Percentiles rank a stretch among this genome's conserved stretches.
Conservation (phyloP, 768 basidiomycete species). For the Grammothele lineata region DNA sequence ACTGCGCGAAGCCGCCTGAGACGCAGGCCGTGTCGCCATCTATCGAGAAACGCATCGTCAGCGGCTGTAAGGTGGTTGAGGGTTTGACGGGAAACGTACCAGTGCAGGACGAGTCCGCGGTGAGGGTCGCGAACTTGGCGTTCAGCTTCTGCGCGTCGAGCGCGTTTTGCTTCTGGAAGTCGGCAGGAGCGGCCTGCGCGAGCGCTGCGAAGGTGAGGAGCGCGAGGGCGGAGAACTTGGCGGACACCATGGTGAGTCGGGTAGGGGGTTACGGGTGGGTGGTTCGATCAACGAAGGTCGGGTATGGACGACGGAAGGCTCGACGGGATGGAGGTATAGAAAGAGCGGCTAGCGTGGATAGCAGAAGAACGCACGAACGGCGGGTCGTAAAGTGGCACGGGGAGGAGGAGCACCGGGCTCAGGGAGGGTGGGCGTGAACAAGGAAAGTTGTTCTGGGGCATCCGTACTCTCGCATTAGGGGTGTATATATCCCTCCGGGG, state of each 20-base stretch:
- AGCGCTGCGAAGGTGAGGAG: conserved; percentile 14
- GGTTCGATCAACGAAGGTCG: not conserved
- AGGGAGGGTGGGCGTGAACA: conserved; percentile 2
- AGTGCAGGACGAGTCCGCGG: conserved; percentile 25
- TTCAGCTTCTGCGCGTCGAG: conserved; percentile 35
- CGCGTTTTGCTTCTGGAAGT: conserved; percentile 29
- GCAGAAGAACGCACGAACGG: conserved; percentile 7
- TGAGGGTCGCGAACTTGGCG: conserved; percentile 29
- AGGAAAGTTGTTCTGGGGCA: conserved; percentile 1
- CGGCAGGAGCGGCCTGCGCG: conserved; percentile 13
- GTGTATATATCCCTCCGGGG: no score
- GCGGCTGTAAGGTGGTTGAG: conserved; percentile 3
- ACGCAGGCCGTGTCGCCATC: conserved; percentile 36
- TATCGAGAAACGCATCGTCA: not conserved
- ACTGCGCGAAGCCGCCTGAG: conserved; percentile 35
- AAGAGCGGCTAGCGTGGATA: not conserved
- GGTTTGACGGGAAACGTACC: conserved; percentile 14
- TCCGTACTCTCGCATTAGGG: no score
- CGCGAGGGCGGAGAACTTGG: conserved; percentile 17
- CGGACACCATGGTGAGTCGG: conserved; percentile 8
- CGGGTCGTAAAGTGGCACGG: not conserved
- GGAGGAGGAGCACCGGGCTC: conserved; percentile 19
- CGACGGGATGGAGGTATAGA: not conserved
- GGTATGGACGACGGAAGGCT: not conserved
- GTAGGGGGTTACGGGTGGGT: not conserved